Evolutionary conservation across 108 stramenopile species (phyloP).

Genomic region (Stephanodiscus triporus): DNA sequence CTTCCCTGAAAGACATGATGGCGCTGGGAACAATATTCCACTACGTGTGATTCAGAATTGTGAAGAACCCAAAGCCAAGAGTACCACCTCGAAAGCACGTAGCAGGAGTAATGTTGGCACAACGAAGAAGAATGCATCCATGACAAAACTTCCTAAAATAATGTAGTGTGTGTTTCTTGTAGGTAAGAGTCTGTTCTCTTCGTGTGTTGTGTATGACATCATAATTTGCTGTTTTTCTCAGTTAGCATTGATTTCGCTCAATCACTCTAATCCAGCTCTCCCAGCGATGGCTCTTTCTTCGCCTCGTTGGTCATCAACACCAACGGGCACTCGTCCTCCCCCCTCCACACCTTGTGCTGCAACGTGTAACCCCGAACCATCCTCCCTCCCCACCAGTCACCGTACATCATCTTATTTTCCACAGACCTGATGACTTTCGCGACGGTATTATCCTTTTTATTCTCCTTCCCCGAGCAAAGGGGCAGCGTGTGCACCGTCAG

Average conservation of each 20-base stretch:
- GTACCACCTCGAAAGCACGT: constrained; percentile 4
- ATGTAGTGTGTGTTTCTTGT: background rate
- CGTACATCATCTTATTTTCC: constrained; percentile 80
- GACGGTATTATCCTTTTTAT: constrained; percentile 73
- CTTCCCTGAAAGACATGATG: background rate
- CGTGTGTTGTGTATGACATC: no score
- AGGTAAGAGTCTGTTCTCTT: no score
- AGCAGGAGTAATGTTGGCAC: background rate
- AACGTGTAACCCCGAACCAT: constrained; percentile 40
- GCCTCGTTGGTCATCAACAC: constrained; percentile 15
- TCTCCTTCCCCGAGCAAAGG: constrained; percentile 70
- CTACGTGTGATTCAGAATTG: constrained; percentile 34
- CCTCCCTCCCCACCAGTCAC: constrained; percentile 72
- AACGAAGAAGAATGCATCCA: background rate
- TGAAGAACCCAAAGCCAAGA: constrained; percentile 3
- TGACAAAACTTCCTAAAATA: constrained; percentile 29
- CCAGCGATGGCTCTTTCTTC: background rate
- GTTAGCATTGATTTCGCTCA: background rate
- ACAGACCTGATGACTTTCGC: constrained; percentile 64
- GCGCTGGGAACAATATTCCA: background rate
- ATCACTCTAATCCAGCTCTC: constrained; percentile 18
- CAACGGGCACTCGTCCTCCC: constrained; percentile 67
- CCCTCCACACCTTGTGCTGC: constrained; percentile 74
- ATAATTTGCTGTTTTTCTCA: background rate
- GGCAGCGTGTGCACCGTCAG: constrained; percentile 90